Conservation (phyloP, 169 alveolate genomes). For the Babesia ovis region DNA sequence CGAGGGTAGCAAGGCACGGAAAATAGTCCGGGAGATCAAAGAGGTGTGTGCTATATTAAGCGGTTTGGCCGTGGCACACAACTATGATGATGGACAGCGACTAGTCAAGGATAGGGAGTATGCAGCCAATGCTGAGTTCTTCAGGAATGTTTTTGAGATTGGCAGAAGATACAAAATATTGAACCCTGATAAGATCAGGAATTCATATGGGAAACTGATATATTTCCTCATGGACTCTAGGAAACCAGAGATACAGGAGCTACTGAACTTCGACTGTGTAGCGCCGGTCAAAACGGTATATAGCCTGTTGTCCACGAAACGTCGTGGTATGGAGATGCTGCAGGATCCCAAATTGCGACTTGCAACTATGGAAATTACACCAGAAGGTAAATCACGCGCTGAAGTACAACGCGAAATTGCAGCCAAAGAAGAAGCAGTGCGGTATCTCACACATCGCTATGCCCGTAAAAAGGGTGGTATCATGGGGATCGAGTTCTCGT, state of each 20-base stretch:
- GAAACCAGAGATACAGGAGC: slow-evolving; percentile 82
- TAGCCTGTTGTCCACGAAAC: slow-evolving; percentile 75
- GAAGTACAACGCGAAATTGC: slow-evolving; percentile 78
- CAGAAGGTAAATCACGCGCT: slow-evolving; percentile 68
- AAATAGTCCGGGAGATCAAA: slow-evolving; percentile 80
- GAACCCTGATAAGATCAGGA: slow-evolving; percentile 90
- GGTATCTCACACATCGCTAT: slow-evolving; percentile 66
- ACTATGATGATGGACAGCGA: slow-evolving; percentile 87
- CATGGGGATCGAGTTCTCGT: slow-evolving; percentile 66
- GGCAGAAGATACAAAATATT: slow-evolving; percentile 89
- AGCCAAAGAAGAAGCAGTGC: slow-evolving; percentile 79
- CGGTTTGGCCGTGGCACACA: slow-evolving; percentile 88
- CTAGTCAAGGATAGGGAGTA: slow-evolving; percentile 81
- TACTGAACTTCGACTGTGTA: slow-evolving; percentile 82
- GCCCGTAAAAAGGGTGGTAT: slow-evolving; percentile 52
- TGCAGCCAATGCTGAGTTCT: slow-evolving; percentile 78
- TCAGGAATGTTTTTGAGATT: slow-evolving; percentile 85
- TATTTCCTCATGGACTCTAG: slow-evolving; percentile 88
- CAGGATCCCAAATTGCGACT: slow-evolving; percentile 80
- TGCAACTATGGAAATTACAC: slow-evolving; percentile 82
- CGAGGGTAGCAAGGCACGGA: slow-evolving; percentile 77
- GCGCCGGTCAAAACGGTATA: slow-evolving; percentile 85
- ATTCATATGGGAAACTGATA: slow-evolving; percentile 86
- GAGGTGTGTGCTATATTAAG: slow-evolving; percentile 87
- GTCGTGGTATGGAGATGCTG: slow-evolving; percentile 80